Percentiles rank a stretch among this genome's conserved stretches.
Conservation (phyloP, 1,284 basidiomycete species). For the Papiliotrema terrestris region DNA sequence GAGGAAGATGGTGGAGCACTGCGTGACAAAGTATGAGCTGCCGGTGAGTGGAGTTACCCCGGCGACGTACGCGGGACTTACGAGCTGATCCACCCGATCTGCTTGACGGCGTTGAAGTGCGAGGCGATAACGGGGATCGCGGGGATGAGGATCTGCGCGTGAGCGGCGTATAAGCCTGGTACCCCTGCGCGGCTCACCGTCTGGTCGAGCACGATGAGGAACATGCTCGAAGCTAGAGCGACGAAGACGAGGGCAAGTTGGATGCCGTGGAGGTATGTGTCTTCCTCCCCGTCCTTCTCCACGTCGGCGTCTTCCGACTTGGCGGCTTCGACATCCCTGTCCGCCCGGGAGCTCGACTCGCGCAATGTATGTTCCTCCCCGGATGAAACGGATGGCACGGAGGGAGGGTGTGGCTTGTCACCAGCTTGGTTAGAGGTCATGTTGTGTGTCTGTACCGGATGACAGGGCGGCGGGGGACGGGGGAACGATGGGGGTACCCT, state of each 20-base stretch:
- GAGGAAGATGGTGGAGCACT: constrained; percentile 56
- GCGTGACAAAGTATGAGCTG: constrained; percentile 36
- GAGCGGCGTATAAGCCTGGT: constrained; percentile 39
- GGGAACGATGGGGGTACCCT: too few species aligned
- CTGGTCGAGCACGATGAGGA: constrained; percentile 57
- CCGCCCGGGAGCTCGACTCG: too few species aligned
- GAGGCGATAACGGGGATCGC: constrained; percentile 65
- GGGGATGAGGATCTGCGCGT: constrained; percentile 58
- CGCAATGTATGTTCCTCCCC: too few species aligned
- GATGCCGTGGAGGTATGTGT: constrained; percentile 25
- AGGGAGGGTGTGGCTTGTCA: too few species aligned
- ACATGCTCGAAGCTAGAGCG: constrained; percentile 53
- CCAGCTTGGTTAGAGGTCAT: too few species aligned
- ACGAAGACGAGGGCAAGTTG: constrained; percentile 64
- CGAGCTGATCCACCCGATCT: constrained; percentile 14
- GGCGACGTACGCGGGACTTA: constrained; percentile 57
- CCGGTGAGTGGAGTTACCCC: background rate
- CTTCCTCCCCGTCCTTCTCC: too few species aligned
- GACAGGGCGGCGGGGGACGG: too few species aligned
- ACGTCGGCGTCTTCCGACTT: too few species aligned
- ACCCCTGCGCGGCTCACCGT: constrained; percentile 33
- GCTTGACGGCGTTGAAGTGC: constrained; percentile 54
- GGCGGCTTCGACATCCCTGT: too few species aligned
- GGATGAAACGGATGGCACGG: too few species aligned
- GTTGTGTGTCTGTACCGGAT: too few species aligned